Evolutionary conservation across 2,329 filamentous ascomycete species (phyloP).

Genomic region (Colletotrichum sp.): DNA sequence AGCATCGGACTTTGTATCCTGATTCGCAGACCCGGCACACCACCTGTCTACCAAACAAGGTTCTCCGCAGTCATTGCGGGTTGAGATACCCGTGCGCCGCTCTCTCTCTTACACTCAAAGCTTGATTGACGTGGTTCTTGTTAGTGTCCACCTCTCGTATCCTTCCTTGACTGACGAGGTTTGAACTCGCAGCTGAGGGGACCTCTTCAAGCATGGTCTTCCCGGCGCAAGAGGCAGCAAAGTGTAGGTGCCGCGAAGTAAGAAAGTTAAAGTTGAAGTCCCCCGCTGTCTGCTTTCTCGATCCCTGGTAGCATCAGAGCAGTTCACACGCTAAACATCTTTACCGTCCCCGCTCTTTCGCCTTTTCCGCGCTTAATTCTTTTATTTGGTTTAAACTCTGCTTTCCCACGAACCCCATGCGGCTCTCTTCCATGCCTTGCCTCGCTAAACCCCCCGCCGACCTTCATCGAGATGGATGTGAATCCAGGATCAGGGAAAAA

Average conservation of each 20-base stretch:
- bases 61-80: not conserved
- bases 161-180: not conserved
- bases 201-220: not conserved
- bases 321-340: not conserved
- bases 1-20: not conserved
- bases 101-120: not conserved
- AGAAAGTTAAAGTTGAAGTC: not conserved
- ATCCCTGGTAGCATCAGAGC: not conserved
- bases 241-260: not conserved
- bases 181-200: not conserved
- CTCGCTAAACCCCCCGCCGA: not conserved
- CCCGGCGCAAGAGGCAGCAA: not conserved
- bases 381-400: not conserved
- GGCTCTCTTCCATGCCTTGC: not conserved
- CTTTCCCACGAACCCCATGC: not conserved
- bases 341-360: not conserved
- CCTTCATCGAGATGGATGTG: not conserved
- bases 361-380: not conserved
- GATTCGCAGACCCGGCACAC: not conserved
- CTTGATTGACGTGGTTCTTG: not conserved
- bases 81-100: not conserved
- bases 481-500: not conserved
- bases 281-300: not conserved
- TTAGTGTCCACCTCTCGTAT: not conserved
- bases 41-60: not conserved